Evolutionary conservation across 768 basidiomycete genomes (phyloP), one percentile per base, ranked within the genome.

Genomic region (Lentinula guzmanii): DNA sequence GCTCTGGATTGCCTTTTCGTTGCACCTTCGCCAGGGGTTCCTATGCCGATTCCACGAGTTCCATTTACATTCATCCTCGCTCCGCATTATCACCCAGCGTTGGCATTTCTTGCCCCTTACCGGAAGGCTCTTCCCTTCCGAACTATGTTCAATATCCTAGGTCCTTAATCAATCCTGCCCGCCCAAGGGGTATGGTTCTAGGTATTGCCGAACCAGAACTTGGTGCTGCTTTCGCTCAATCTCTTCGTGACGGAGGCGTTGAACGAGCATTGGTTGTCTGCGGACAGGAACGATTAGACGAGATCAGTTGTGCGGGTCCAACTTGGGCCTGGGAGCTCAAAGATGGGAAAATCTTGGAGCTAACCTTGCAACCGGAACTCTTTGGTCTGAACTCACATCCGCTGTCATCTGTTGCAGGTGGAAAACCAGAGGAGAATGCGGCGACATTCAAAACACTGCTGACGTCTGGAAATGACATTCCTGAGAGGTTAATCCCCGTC

Each of bases 11-110:
- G 94, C 68, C 75, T 79, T 37, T 94, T 96, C 70, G 77, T 79
- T 10, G 76, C 85, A 0, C 89, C 89, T 31, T 80, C 84, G 0
- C 80, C 86, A 1, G 79, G 79, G 31, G 74, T 70, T 61, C 80
- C 84, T 0, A 85, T 84, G 37, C 73, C 81, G 0, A 84, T 96
- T 66, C 72, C 86, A 2, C 79, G 79, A 6, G 72, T 86, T 6
- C 93, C 93, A 0, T 98, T 98, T 75, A 86, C 87, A 2, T 98
- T 96, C 82, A 88, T 99, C 71, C 86, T 95, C 63, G 96, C 93
- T 0, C 90, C 94, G 0, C 89, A 95, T 70, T 98, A 94, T 73
- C 94, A 98, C 74, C 95, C 95, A 1, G 74, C 89, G 0, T 81
- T 98, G 54, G 91, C 90, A 4, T 76, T 82, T 60, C 80, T 98